These are phyloP conservation scores for Coemansia brasiliensis DNA, from an alignment of 192 early-diverging fungal species.

Conservation along the genomic window DNA sequence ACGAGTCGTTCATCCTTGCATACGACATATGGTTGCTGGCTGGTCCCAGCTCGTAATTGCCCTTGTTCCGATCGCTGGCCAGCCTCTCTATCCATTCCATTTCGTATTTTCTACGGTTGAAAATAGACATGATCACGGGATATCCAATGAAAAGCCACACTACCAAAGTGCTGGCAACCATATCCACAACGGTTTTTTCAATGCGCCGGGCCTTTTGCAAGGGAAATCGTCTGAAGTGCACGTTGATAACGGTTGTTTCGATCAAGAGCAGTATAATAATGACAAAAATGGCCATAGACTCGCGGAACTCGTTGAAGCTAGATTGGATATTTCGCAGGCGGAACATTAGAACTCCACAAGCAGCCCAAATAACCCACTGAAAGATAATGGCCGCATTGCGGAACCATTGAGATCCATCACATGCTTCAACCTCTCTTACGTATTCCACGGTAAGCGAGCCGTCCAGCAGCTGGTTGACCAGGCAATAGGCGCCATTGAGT, in stretches of 20 bases:
- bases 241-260: slow-evolving; percentile 25
- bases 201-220: slow-evolving; percentile 24
- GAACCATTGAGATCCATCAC: slow-evolving; percentile 8
- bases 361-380: slow-evolving; percentile 33
- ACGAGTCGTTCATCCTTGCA: slow-evolving; percentile 16
- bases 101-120: slow-evolving; percentile 30
- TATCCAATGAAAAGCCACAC: slow-evolving; percentile 36
- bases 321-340: slow-evolving; percentile 48
- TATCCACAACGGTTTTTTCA: slow-evolving; percentile 34
- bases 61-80: slow-evolving; percentile 35
- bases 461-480: neutral
- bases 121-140: slow-evolving; percentile 31
- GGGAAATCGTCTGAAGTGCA: slow-evolving; percentile 19
- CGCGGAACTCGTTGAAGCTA: slow-evolving; percentile 48
- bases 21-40: slow-evolving; percentile 19
- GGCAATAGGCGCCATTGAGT: neutral
- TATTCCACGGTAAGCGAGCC: slow-evolving; percentile 9
- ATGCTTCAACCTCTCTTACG: slow-evolving; percentile 6
- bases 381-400: slow-evolving; percentile 19
- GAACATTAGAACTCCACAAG: slow-evolving; percentile 26
- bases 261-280: slow-evolving; percentile 23
- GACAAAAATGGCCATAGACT: slow-evolving; percentile 29
- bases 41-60: slow-evolving; percentile 21
- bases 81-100: slow-evolving; percentile 34
- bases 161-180: slow-evolving; percentile 22